phyloP scores from a whole-genome alignment of 768 basidiomycete species.

The Suillus subaureus region DNA sequence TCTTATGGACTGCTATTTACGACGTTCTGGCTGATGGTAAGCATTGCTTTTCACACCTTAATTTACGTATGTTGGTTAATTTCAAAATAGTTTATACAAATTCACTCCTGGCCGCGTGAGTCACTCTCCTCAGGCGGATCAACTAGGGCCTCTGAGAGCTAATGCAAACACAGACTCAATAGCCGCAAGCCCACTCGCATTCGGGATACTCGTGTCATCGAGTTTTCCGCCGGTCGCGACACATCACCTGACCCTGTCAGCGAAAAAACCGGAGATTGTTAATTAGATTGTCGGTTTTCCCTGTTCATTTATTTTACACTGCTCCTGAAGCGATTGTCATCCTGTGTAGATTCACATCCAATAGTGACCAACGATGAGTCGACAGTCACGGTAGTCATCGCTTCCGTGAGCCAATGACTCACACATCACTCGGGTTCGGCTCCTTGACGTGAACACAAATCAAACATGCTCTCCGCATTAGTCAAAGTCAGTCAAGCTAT shows the following conservation, averaged over 20 bases:
- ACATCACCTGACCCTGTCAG: neutral
- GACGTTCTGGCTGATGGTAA: slow-evolving; percentile 10
- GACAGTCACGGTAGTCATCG: neutral
- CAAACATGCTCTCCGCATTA: neutral
- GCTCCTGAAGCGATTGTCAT: neutral
- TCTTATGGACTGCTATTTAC: slow-evolving; percentile 10
- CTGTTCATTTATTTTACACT: neutral
- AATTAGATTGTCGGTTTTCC: neutral
- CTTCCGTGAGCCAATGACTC: neutral
- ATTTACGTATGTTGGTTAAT: neutral
- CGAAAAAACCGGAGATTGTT: neutral
- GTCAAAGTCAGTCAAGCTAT: neutral
- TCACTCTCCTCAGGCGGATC: neutral
- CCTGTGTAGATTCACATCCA: neutral
- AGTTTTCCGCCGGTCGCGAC: neutral
- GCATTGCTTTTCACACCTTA: neutral
- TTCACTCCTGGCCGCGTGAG: neutral
- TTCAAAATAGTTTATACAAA: slow-evolving; percentile 1
- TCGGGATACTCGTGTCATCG: neutral
- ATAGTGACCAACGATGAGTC: neutral
- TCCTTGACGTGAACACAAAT: neutral
- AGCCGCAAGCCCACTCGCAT: neutral
- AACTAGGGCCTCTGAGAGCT: neutral
- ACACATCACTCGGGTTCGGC: neutral
- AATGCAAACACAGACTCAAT: neutral